Base-by-base conservation (phyloP, 306 rosid species). In the Prunus salicina region DNA sequence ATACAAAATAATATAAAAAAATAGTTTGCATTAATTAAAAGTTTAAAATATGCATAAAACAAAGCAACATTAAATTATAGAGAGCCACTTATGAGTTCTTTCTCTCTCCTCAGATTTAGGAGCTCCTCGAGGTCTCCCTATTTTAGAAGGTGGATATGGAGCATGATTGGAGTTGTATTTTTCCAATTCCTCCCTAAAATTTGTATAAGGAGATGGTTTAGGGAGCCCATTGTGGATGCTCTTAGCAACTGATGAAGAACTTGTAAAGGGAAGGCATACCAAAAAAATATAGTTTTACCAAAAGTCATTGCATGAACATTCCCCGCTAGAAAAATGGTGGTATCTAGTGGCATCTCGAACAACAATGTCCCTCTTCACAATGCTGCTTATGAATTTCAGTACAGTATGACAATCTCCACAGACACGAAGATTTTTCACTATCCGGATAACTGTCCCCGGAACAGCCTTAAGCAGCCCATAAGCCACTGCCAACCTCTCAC, bases 401-500 rank as follows among this genome's bases (percentile, higher is more conserved):
- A 91, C 98, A 28, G 88, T 86, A 71, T 93, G 98, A 72, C 98
- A 93, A 72, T 91, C 96, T 77, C 92, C 93, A 82, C 97, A 91
- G 70, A 91, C 90, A 22, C 96, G 92, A 50, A 93, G 97, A 73
- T 91, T 93, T 79, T 93, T 93, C 55, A 93, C 93, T 34, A 93
- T 82, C 45, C 96, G 88, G 69, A 93, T 87, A 3, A 82, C 72
- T 24, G 90, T 86, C 61, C 97, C 90, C 0, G 89, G 91, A 77
- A 87, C 90, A 69, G 90, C 84, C 87, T 81, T 91, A 27, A 93
- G 90, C 75, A 91, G 87, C 67, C 96, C 98, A 38, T 89, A 91
- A 12, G 96, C 93, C 72, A 93, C 73, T 28, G 96, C 97, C 86
- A 89, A 76, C 83, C 93, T 84, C 88, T 93, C 97, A 75, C 97